A percentile compares a stretch with the other conserved stretches of the same genome.
Conservation (phyloP, 305 asterid genomes). For the Withania somnifera region DNA sequence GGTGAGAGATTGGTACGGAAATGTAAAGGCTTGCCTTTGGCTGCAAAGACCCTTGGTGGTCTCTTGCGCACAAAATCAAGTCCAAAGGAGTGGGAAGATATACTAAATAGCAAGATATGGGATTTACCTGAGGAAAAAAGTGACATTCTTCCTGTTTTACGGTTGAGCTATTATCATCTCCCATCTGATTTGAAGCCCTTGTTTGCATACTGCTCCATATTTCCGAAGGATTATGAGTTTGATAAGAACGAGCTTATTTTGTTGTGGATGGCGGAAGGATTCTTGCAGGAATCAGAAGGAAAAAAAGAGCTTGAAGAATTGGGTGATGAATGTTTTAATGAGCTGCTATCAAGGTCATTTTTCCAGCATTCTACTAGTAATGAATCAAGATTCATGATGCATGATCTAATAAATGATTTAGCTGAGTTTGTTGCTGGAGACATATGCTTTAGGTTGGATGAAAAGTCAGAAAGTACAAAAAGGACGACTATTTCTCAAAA, state of each 20-base stretch:
- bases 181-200: constrained; percentile 42
- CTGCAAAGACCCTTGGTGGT: constrained; percentile 49
- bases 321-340: constrained; percentile 41
- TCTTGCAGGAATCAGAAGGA: constrained; percentile 19
- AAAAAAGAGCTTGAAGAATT: constrained; percentile 18
- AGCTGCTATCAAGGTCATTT: constrained; percentile 57
- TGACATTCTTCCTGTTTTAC: constrained; percentile 31
- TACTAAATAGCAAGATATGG: constrained; percentile 46
- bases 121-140: constrained; percentile 16
- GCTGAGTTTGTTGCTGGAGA: constrained; percentile 62
- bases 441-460: constrained; percentile 52
- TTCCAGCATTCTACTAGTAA: constrained; percentile 33
- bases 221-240: constrained; percentile 55
- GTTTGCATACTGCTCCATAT: constrained; percentile 50
- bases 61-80: constrained; percentile 34
- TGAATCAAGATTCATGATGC: constrained; percentile 47
- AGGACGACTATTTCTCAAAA: constrained; percentile 25
- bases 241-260: constrained; percentile 36
- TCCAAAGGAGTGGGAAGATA: constrained; percentile 36
- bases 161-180: constrained; percentile 47
- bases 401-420: constrained; percentile 66
- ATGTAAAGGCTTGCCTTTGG: constrained; percentile 63
- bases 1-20: constrained; percentile 38
- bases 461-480: constrained; percentile 35
- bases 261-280: constrained; percentile 46